Percentiles rank a stretch among this genome's conserved stretches.
Conservation (phyloP, 805 yeast species). For the Teunomyces aglyptinius region DNA sequence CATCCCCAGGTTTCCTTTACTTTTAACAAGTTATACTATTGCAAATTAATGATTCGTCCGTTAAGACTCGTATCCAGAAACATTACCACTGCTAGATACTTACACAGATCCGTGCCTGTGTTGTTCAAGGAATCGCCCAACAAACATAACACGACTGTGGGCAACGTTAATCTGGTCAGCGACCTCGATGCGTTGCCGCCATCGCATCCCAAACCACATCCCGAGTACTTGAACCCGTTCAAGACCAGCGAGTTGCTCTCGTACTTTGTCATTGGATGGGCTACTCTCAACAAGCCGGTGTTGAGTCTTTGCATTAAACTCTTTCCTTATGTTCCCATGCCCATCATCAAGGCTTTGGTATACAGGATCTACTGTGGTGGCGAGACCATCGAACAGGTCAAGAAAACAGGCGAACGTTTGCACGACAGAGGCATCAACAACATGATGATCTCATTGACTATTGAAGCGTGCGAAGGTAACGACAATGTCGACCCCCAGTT, state of each 20-base stretch:
- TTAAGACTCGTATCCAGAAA: conserved; percentile 2
- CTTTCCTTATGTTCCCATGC: conserved; percentile 75
- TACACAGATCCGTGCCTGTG: background rate
- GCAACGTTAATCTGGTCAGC: conserved; percentile 9
- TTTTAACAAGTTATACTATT: background rate
- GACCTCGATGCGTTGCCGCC: conserved; percentile 3
- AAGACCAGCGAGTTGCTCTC: conserved; percentile 58
- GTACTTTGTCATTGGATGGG: conserved; percentile 64
- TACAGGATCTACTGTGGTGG: conserved; percentile 92
- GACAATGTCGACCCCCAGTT: conserved; percentile 56
- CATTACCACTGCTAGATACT: background rate
- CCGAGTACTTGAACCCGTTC: conserved; percentile 51
- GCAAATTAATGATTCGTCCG: conserved; percentile 2
- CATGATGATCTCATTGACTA: conserved; percentile 93
- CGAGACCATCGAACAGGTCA: conserved; percentile 67
- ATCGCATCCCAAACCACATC: conserved; percentile 2
- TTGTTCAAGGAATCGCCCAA: conserved; percentile 22
- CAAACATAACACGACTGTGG: conserved; percentile 17
- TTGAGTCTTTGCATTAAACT: conserved; percentile 58
- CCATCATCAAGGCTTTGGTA: conserved; percentile 66
- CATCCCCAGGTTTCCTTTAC: conserved; percentile 1
- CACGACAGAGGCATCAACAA: conserved; percentile 77
- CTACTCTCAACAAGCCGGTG: conserved; percentile 63
- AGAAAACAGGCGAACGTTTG: conserved; percentile 65
- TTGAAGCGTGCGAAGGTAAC: conserved; percentile 87